A percentile compares a stretch with the other conserved stretches of the same genome.
These are phyloP conservation scores for Aspergillus cavernicola DNA, from an alignment of 495 filamentous ascomycete genomes.

Conservation along the genomic window DNA sequence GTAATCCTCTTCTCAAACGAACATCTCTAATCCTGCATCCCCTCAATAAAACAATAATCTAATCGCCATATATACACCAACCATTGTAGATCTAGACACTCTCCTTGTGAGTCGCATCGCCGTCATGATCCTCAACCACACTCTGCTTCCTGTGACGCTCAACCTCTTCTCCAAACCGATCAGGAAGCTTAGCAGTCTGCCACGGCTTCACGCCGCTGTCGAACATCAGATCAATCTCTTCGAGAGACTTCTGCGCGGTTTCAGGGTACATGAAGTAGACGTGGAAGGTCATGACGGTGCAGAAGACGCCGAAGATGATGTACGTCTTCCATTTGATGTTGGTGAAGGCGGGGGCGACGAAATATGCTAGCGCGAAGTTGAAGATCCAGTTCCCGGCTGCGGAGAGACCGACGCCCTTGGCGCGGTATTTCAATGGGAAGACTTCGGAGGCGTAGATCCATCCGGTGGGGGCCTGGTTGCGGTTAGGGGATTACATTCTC, in stretches of 20 bases:
- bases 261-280: conserved; percentile 69
- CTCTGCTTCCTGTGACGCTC: conserved; percentile 19
- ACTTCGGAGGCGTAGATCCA: conserved; percentile 79
- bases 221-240: conserved; percentile 58
- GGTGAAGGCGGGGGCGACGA: conserved; percentile 65
- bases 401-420: conserved; percentile 64
- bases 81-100: conserved; percentile 11
- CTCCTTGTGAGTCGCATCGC: conserved; percentile 12
- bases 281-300: conserved; percentile 57
- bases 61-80: too few relatives aligned
- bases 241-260: conserved; percentile 65
- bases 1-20: too few relatives aligned
- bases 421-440: conserved; percentile 70
- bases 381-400: conserved; percentile 72
- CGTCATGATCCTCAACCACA: conserved; percentile 9
- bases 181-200: conserved; percentile 20
- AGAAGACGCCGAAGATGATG: conserved; percentile 72
- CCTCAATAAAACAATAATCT: too few relatives aligned
- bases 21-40: too few relatives aligned
- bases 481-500: not conserved
- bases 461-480: conserved; percentile 57
- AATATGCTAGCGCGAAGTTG: conserved; percentile 70
- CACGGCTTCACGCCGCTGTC: conserved; percentile 17
- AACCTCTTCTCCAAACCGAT: conserved; percentile 28
- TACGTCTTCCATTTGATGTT: conserved; percentile 72